Evolutionary conservation across 768 basidiomycete genomes (phyloP).

Genomic region (Panaeolus papilionaceus): DNA sequence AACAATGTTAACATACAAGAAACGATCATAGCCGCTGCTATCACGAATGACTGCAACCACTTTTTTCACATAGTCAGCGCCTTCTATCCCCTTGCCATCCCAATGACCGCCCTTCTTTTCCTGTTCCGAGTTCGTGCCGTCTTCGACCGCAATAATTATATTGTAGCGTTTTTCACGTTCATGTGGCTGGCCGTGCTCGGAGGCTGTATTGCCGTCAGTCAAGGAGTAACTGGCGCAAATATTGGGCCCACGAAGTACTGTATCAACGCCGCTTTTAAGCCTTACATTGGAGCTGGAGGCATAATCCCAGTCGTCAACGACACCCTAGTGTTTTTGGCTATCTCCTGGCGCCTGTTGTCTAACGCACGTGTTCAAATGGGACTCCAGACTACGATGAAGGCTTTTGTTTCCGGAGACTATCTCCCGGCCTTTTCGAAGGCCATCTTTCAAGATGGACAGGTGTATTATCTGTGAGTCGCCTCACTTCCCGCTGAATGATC

Average conservation of each 20-base stretch:
- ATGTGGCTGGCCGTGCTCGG: constrained; percentile 7
- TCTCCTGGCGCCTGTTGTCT: neutral
- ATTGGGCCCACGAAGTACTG: neutral
- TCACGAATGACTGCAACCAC: no score
- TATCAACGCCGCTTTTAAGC: neutral
- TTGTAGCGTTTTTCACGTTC: constrained; percentile 7
- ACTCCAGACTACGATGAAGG: neutral
- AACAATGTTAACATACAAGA: no score
- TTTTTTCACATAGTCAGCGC: neutral
- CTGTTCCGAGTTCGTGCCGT: neutral
- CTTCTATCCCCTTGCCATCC: neutral
- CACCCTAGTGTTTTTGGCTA: constrained; percentile 8
- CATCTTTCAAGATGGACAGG: constrained; percentile 11
- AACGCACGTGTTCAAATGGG: constrained; percentile 1
- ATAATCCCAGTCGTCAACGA: constrained; percentile 1
- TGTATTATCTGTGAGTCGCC: constrained; percentile 9
- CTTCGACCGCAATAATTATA: neutral
- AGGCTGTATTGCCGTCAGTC: neutral
- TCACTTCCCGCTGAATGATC: neutral
- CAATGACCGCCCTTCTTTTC: constrained; percentile 2
- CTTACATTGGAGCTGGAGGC: neutral
- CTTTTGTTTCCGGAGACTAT: no score
- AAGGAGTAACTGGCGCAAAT: neutral
- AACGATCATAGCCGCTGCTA: no score
- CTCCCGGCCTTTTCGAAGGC: neutral